A percentile compares a stretch with the other conserved stretches of the same genome.
These are phyloP conservation scores for Euphrasia confusa DNA, from an alignment of 257 asterid species.

Conservation along the genomic window DNA sequence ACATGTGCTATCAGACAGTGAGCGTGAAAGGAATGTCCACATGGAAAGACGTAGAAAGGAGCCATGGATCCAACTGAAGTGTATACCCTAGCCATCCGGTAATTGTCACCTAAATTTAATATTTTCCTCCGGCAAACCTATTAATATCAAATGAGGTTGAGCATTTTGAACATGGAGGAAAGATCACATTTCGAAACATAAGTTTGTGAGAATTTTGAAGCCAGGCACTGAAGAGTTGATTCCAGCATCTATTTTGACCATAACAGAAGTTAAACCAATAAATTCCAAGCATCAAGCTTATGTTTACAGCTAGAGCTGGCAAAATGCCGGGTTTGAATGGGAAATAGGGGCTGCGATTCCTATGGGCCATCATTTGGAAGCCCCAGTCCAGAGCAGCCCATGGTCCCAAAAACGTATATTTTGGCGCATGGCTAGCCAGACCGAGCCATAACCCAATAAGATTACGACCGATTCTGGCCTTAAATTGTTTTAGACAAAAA, in stretches of 20 bases:
- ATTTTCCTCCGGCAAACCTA: slow-evolving; percentile 85
- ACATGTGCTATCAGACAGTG: slow-evolving; percentile 91
- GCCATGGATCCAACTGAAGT: slow-evolving; percentile 83
- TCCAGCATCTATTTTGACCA: background rate
- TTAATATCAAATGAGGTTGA: slow-evolving; percentile 24
- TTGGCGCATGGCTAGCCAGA: too few relatives aligned
- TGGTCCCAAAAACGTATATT: too few relatives aligned
- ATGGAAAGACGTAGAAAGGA: slow-evolving; percentile 96
- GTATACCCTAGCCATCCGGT: slow-evolving; percentile 62
- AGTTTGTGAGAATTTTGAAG: slow-evolving; percentile 15
- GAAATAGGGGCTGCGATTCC: too few relatives aligned
- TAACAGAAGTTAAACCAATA: background rate
- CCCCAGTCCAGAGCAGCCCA: too few relatives aligned
- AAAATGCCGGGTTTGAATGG: too few relatives aligned
- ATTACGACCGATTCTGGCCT: too few relatives aligned
- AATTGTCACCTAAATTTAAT: slow-evolving; percentile 60
- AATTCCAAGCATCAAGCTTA: slow-evolving; percentile 18
- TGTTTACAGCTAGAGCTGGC: background rate
- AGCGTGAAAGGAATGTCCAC: slow-evolving; percentile 93
- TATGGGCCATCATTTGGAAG: too few relatives aligned
- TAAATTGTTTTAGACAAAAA: background rate
- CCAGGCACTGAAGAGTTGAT: slow-evolving; percentile 2
- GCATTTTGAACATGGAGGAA: slow-evolving; percentile 17
- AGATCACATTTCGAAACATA: slow-evolving; percentile 19
- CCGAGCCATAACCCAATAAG: too few relatives aligned